phyloP scores from a whole-genome alignment of 2,329 filamentous ascomycete genomes.

The Huntiella moniliformis region DNA sequence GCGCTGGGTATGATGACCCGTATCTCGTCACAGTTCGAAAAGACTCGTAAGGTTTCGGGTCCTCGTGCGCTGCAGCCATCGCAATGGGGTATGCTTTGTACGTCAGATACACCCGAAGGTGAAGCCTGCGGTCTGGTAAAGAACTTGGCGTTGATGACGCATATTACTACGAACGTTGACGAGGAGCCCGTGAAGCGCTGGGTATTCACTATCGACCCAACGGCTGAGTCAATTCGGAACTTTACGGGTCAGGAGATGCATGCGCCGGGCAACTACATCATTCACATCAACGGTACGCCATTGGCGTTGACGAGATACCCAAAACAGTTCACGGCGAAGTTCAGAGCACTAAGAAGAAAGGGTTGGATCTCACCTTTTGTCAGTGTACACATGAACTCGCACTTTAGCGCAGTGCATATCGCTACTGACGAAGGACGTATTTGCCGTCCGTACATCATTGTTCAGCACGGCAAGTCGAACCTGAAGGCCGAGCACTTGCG shows the following conservation, averaged over 20 bases:
- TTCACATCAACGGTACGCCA: conserved; percentile 90
- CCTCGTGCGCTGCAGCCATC: conserved; percentile 91
- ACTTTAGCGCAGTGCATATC: conserved; percentile 81
- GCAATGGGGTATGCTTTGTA: conserved; percentile 95
- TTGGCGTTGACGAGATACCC: conserved; percentile 73
- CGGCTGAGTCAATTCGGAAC: conserved; percentile 56
- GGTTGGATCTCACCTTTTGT: conserved; percentile 92
- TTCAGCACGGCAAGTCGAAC: conserved; percentile 70
- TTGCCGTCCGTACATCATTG: conserved; percentile 86
- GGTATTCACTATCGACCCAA: conserved; percentile 70
- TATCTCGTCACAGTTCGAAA: conserved; percentile 96
- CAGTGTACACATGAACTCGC: conserved; percentile 87
- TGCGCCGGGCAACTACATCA: conserved; percentile 62
- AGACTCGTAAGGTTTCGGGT: conserved; percentile 90
- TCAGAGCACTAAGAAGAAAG: conserved; percentile 71
- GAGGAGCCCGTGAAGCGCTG: conserved; percentile 77
- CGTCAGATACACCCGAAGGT: conserved; percentile 93
- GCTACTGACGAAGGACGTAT: conserved; percentile 95
- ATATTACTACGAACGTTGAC: conserved; percentile 92
- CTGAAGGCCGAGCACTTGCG: conserved; percentile 63
- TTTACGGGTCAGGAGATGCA: conserved; percentile 71
- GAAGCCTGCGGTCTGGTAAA: conserved; percentile 96
- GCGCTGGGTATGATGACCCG: conserved; percentile 99
- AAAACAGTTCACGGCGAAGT: conserved; percentile 67
- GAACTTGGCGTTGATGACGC: conserved; percentile 95